phyloP scores from a whole-genome alignment of 2,329 filamentous ascomycete species.

The Colletotrichum sp. region DNA sequence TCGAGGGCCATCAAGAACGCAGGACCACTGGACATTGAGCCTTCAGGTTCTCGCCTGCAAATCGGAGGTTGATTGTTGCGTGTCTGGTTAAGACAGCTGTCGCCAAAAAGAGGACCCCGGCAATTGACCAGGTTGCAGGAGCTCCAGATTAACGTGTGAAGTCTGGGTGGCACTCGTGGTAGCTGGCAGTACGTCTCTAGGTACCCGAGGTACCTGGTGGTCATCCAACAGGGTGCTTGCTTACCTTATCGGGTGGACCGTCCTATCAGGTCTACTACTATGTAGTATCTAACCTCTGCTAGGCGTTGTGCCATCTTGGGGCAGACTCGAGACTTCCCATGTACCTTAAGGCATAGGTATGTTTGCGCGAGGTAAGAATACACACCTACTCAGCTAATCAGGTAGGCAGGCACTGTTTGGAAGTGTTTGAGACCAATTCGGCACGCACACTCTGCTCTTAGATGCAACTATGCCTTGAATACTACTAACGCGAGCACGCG shows the following conservation, averaged over 20 bases:
- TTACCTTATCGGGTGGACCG: not conserved
- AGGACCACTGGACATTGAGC: not conserved
- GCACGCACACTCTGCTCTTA: not conserved
- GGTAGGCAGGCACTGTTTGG: not conserved
- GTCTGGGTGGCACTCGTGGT: not conserved
- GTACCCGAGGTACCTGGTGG: not conserved
- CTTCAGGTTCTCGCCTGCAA: not conserved
- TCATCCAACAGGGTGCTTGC: not conserved
- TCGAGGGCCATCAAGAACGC: not conserved
- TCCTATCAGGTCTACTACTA: not conserved
- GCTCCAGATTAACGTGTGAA: not conserved
- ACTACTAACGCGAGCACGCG: not conserved
- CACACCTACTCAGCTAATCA: not conserved
- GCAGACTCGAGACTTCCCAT: no score
- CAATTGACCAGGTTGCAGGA: conserved; percentile 21
- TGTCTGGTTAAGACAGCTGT: conserved; percentile 11
- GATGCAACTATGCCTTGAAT: not conserved
- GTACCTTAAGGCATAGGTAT: not conserved
- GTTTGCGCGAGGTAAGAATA: not conserved
- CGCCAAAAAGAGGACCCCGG: not conserved
- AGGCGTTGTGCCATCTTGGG: no score
- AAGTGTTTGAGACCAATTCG: not conserved
- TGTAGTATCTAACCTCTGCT: no score
- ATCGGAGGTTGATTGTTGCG: not conserved
- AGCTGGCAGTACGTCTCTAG: not conserved